Base-by-base conservation (phyloP, 176 grass and related monocot species). In the Oryza officinalis region DNA sequence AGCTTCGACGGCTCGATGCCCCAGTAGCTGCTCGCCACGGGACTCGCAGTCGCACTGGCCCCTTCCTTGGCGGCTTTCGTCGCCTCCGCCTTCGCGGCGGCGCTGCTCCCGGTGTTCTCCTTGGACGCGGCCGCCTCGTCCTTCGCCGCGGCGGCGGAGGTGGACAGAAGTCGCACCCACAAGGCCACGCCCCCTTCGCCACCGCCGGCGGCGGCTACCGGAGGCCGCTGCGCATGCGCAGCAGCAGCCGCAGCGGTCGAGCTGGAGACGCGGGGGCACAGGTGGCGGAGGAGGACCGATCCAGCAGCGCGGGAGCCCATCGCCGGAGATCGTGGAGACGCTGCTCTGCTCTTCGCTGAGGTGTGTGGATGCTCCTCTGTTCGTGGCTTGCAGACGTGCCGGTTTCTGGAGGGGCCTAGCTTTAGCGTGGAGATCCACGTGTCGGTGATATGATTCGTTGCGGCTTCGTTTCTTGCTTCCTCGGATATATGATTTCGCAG, bases 21-120 rank as follows among this genome's bases (percentile, higher is more conserved):
- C 91, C 91, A 96, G 83, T 96, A 96, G 83, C 91, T 96, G 83
- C 67, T 90, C 67, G 72, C 63, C 25, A 40, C 86, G 35, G 35
- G 35, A 37, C 35, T 37, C 35, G 35, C 64, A 37, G 6, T 37
- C 35, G 35, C 64, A 89, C 76, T 74, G 32, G 49, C 77, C 33
- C 15, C 22, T 2, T 44, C 71, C 57, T 57, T 65, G 26, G 35
- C 43, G 4, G 68, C 84, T 0, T 40, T 33, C 32, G 32, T 33
- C 32, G 32, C 80, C 10, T 69, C 80, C 50, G 71, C 32, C 32
- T 37, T 71, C 13, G 86, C 76, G 2, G 65, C 69, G 61, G 89
- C 72, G 60, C 60, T 76, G 81, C 80, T 71, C 11, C 13, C 22
- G 1, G 26, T 4, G 80, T 73, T 43, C 67, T 75, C 86, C 68